Evolutionary conservation across 805 yeast species (phyloP), one percentile per base, ranked within the genome.

Genomic region (Candida ortonii): DNA sequence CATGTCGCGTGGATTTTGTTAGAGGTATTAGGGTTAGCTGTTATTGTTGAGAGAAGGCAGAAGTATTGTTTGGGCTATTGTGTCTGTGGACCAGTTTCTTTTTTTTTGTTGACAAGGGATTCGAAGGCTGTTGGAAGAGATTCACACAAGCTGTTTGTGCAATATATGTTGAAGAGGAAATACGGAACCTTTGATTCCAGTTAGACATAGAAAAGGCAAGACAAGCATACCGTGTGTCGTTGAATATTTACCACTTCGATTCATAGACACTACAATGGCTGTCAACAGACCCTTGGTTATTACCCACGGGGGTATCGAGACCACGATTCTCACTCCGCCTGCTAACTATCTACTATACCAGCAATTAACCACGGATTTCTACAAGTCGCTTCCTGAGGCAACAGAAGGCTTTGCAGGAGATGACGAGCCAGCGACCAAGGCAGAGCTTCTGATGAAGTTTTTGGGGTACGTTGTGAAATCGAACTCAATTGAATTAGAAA

Each of bases 371-470:
- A 89, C 87, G 47, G 94, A 82, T 62, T 93, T 90, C 61, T 68
- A 66, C 54, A 84, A 84, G 57, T 65, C 79, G 14, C 75, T 93
- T 47, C 90, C 94, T 7, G 76, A 73, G 30, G 78, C 78, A 25
- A 83, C 96, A 27, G 96, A 86, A 55, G 93, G 83, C 11, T 80
- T 74, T 49, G 90, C 89, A 30, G 82, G 76, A 39, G 95, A 85
- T 49, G 83, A 83, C 44, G 97, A 89, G 65, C 96, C 96, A 22
- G 64, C 86, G 21, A 79, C 90, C 28, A 79, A 89, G 29, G 81
- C 87, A 23, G 97, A 90, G 63, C 73, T 93, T 39, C 73, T 87
- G 44, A 86, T 85, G 40, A 76, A 78, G 51, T 93, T 93, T 57
- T 67, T 93, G 41, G 96, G 95, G 12, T 83, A 72, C 58, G 70